Conservation (phyloP, 768 basidiomycete species). For the Amanita inopinata region DNA sequence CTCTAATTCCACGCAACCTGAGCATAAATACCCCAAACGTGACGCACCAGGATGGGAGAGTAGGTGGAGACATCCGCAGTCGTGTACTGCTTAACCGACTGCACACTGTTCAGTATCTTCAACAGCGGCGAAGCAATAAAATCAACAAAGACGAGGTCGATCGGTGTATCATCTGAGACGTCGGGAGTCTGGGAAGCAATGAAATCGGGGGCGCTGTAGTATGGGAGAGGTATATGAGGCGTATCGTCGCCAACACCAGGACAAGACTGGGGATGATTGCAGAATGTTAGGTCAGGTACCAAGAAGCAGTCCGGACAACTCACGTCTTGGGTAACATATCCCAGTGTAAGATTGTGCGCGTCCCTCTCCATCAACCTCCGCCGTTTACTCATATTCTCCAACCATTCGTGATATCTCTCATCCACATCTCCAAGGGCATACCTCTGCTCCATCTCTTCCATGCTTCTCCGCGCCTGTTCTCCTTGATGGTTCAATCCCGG, state of each 20-base stretch:
- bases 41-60: constrained; percentile 38
- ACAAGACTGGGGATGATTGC: constrained; percentile 40
- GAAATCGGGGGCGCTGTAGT: constrained; percentile 45
- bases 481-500: constrained; percentile 40
- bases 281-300: neutral
- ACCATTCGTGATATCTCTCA: constrained; percentile 42
- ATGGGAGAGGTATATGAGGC: constrained; percentile 49
- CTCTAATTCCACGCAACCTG: constrained; percentile 32
- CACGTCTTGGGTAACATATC: constrained; percentile 70
- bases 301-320: constrained; percentile 15
- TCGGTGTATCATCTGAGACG: constrained; percentile 34
- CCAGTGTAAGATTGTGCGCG: constrained; percentile 47
- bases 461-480: neutral
- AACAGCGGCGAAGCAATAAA: constrained; percentile 52
- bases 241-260: constrained; percentile 72
- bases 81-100: constrained; percentile 40
- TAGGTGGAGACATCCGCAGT: constrained; percentile 44
- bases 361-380: constrained; percentile 29
- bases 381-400: constrained; percentile 42
- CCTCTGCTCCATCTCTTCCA: constrained; percentile 27
- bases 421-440: constrained; percentile 45
- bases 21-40: constrained; percentile 50
- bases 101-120: constrained; percentile 43
- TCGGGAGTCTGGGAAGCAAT: constrained; percentile 46
- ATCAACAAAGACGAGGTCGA: constrained; percentile 72